Evolutionary conservation across 345 rosid species (phyloP).

Genomic region (Cardamine chenopodiifolia): DNA sequence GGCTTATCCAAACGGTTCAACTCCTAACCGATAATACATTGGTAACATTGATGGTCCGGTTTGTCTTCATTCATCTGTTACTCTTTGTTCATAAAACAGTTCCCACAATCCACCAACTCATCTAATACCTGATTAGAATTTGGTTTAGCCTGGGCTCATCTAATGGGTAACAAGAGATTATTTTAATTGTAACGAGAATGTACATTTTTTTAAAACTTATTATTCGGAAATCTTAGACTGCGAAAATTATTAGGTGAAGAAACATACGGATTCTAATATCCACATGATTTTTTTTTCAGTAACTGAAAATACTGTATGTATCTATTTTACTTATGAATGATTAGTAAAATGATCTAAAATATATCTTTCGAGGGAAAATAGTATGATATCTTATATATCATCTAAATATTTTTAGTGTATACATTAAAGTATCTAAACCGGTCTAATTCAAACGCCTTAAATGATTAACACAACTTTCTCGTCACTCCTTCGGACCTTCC

Average conservation of each 20-base stretch:
- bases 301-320: neutral
- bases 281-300: neutral
- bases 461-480: no score
- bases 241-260: no score
- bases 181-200: constrained; percentile 39
- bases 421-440: no score
- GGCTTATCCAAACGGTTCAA: constrained; percentile 22
- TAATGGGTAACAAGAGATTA: constrained; percentile 27
- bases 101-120: constrained; percentile 26
- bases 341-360: no score
- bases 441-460: no score
- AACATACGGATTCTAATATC: no score
- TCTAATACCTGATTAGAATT: constrained; percentile 41
- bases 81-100: constrained; percentile 41
- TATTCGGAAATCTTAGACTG: no score
- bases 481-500: no score
- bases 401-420: no score
- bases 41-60: constrained; percentile 23
- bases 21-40: constrained; percentile 43
- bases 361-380: no score
- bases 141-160: constrained; percentile 32
- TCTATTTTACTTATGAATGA: no score
- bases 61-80: constrained; percentile 30
- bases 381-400: no score
- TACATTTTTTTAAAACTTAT: constrained; percentile 44